phyloP scores from a whole-genome alignment of 352 stramenopile genomes.

The Blastocystis sp. region DNA sequence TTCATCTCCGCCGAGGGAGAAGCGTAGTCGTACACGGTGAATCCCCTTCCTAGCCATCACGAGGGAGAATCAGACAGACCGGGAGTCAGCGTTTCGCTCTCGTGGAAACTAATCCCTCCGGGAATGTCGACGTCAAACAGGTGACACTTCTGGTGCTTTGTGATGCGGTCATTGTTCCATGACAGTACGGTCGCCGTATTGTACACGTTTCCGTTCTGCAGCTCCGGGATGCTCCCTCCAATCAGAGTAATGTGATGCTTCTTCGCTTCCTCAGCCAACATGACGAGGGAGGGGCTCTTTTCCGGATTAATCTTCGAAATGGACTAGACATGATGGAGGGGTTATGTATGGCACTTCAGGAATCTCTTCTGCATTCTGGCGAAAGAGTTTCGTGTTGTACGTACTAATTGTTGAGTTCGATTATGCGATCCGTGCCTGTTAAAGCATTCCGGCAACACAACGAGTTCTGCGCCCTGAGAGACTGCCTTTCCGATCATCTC shows the following conservation, averaged over 20 bases:
- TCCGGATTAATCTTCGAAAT: constrained; percentile 68
- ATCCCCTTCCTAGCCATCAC: background rate
- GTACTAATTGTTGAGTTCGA: constrained; percentile 74
- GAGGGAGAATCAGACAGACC: constrained; percentile 76
- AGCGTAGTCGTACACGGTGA: constrained; percentile 75
- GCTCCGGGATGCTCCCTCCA: constrained; percentile 54
- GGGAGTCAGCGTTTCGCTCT: constrained; percentile 93
- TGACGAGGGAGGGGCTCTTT: constrained; percentile 72
- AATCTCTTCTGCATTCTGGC: constrained; percentile 92
- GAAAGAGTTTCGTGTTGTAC: constrained; percentile 94
- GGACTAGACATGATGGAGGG: constrained; percentile 14
- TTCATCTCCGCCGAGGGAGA: constrained; percentile 80
- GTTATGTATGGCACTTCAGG: constrained; percentile 74
- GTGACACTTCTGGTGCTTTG: constrained; percentile 76
- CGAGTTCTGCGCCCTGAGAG: constrained; percentile 80
- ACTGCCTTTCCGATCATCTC: constrained; percentile 73
- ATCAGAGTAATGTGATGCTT: constrained; percentile 73
- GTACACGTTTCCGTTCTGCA: constrained; percentile 30
- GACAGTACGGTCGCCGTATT: constrained; percentile 74
- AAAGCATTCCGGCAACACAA: constrained; percentile 89
- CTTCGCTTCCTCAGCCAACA: constrained; percentile 80
- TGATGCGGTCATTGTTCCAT: constrained; percentile 26
- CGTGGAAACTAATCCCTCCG: constrained; percentile 96
- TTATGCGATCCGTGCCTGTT: constrained; percentile 77
- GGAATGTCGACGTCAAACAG: constrained; percentile 99